phyloP scores from a whole-genome alignment of 176 grass and related monocot genomes.

The Luzula sylvatica region DNA sequence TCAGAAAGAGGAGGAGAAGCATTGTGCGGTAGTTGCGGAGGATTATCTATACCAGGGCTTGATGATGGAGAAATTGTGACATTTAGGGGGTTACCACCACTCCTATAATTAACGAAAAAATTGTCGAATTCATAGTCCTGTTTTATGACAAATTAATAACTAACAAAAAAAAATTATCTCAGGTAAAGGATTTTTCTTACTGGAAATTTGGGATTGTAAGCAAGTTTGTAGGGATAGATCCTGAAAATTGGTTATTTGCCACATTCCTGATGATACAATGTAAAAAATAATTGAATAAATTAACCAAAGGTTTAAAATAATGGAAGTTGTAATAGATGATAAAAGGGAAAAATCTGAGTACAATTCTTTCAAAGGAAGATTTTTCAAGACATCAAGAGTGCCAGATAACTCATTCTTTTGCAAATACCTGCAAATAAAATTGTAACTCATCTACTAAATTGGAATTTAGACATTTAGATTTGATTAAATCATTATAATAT shows the following conservation, averaged over 20 bases:
- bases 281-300: conserved; percentile 13
- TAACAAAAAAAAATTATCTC: background rate
- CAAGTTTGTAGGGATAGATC: conserved; percentile 60
- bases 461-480: background rate
- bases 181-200: conserved; percentile 33
- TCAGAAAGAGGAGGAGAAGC: conserved; percentile 8
- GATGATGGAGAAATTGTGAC: conserved; percentile 29
- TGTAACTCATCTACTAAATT: too few species aligned
- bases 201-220: conserved; percentile 77
- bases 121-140: background rate
- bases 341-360: conserved; percentile 21
- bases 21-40: background rate
- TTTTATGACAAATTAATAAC: background rate
- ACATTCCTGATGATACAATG: conserved; percentile 62
- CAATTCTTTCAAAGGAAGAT: conserved; percentile 89
- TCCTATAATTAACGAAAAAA: conserved; percentile 20
- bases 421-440: conserved; percentile 45
- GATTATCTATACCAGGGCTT: background rate
- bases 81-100: conserved; percentile 33
- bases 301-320: background rate
- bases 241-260: conserved; percentile 91
- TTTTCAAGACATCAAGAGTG: conserved; percentile 66
- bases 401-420: conserved; percentile 75
- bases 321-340: background rate
- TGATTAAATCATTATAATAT: background rate